Evolutionary conservation across 495 filamentous ascomycete species (phyloP).

Genomic region (Neurospora discreta): DNA sequence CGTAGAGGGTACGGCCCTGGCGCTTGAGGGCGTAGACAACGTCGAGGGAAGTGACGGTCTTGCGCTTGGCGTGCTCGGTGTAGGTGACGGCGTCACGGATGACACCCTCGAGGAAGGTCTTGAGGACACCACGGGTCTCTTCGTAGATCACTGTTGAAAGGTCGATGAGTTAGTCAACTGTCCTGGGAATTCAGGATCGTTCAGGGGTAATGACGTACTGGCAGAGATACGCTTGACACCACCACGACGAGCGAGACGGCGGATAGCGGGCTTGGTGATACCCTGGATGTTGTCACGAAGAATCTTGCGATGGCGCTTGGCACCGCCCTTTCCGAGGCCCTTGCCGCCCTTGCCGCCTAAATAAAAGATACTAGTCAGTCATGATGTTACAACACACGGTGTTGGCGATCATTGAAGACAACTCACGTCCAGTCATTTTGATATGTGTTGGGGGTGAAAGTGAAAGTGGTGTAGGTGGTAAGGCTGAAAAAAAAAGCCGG

Average conservation of each 20-base stretch:
- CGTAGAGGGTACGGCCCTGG: conserved; percentile 90
- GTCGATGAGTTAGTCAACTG: conserved; percentile 22
- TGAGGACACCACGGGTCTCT: conserved; percentile 99
- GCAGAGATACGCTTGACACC: conserved; percentile 99
- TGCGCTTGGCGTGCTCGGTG: conserved; percentile 94
- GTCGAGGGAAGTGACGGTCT: conserved; percentile 91
- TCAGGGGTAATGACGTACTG: conserved; percentile 42
- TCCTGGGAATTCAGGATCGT: not conserved
- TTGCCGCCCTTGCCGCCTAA: conserved; percentile 89
- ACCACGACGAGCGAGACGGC: conserved; percentile 98
- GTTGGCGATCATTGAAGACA: conserved; percentile 1
- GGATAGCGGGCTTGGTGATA: conserved; percentile 99
- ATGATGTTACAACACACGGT: conserved; percentile 10
- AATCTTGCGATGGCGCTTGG: conserved; percentile 98
- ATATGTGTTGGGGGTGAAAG: conserved; percentile 21
- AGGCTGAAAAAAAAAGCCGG: conserved; percentile 7
- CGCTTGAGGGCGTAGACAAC: conserved; percentile 92
- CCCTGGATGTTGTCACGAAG: conserved; percentile 99
- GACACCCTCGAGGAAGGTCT: conserved; percentile 99
- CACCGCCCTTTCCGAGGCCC: conserved; percentile 75
- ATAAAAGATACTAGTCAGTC: conserved; percentile 16
- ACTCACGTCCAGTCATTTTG: conserved; percentile 95
- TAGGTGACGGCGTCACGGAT: conserved; percentile 99
- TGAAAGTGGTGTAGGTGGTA: conserved; percentile 4
- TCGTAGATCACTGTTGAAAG: conserved; percentile 76